A percentile compares a stretch with the other conserved stretches of the same genome.
Conservation (phyloP, 2,329 filamentous ascomycete species). For the Lachnellula cervina region DNA sequence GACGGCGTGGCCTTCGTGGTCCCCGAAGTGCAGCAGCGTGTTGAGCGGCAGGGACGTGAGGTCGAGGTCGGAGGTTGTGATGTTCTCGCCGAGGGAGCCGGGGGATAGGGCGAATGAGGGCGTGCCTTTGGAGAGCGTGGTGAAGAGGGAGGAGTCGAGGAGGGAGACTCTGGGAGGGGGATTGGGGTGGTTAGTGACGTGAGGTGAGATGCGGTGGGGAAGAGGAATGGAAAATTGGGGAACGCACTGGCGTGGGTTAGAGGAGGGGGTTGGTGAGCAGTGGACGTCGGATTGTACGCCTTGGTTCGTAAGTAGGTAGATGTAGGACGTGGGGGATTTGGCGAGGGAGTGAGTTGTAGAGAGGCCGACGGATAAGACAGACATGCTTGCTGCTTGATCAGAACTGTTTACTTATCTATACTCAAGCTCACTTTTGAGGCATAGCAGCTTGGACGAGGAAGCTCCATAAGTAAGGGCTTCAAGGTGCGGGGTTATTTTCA, state of each 20-base stretch:
- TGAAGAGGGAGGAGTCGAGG: slow-evolving; percentile 12
- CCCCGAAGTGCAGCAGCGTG: slow-evolving; percentile 18
- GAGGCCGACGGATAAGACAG: not conserved
- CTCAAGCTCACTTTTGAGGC: not conserved
- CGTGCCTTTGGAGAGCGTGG: slow-evolving; percentile 3
- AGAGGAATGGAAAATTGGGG: too few relatives aligned
- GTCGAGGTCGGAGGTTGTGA: slow-evolving; percentile 19
- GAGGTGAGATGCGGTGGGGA: too few relatives aligned
- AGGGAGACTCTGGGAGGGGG: not conserved
- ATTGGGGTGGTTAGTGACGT: too few relatives aligned
- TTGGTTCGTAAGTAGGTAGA: not conserved
- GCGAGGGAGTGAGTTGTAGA: not conserved
- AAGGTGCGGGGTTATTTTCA: not conserved
- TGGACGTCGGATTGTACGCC: slow-evolving; percentile 3
- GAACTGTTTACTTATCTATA: not conserved
- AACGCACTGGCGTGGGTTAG: not conserved
- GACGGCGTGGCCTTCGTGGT: slow-evolving; percentile 10
- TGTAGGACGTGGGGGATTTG: slow-evolving; percentile 1
- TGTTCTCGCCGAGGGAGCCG: slow-evolving; percentile 24
- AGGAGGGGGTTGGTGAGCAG: not conserved
- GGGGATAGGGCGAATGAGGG: slow-evolving; percentile 8
- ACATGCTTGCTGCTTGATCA: not conserved
- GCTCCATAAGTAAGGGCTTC: not conserved
- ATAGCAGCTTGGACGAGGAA: not conserved
- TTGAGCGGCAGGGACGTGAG: slow-evolving; percentile 10